Evolutionary conservation across 176 grass and related monocot genomes (phyloP).

Genomic region (Lolium rigidum): DNA sequence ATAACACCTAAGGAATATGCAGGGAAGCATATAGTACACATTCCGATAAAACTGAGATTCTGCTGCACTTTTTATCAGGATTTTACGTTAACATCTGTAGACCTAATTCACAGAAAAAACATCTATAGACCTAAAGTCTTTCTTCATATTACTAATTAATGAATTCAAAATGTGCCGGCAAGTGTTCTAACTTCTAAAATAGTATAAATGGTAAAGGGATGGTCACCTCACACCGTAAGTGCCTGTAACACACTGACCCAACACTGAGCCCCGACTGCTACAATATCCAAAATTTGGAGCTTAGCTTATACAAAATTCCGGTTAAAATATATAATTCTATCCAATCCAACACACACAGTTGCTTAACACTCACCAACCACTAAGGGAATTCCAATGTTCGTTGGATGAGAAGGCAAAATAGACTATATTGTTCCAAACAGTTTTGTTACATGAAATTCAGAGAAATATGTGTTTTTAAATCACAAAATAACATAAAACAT

Average conservation of each 20-base stretch:
- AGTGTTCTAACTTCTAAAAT: too few relatives aligned
- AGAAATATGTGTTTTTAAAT: slow-evolving; percentile 8
- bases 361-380: neutral
- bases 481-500: neutral
- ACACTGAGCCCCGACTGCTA: too few relatives aligned
- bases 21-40: neutral
- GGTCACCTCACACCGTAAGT: too few relatives aligned
- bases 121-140: too few relatives aligned
- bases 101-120: too few relatives aligned
- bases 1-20: neutral
- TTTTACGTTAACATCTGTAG: too few relatives aligned
- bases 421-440: neutral
- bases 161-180: too few relatives aligned
- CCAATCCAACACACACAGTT: neutral
- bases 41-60: neutral
- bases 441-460: neutral
- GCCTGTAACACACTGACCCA: too few relatives aligned
- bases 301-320: neutral
- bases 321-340: neutral
- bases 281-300: too few relatives aligned
- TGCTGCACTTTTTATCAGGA: neutral
- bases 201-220: too few relatives aligned
- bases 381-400: neutral
- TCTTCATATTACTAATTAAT: too few relatives aligned
- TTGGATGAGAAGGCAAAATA: neutral